Conservation (phyloP, 202 grass and related monocot species). For the Schoenoplectus tabernaemontani region DNA sequence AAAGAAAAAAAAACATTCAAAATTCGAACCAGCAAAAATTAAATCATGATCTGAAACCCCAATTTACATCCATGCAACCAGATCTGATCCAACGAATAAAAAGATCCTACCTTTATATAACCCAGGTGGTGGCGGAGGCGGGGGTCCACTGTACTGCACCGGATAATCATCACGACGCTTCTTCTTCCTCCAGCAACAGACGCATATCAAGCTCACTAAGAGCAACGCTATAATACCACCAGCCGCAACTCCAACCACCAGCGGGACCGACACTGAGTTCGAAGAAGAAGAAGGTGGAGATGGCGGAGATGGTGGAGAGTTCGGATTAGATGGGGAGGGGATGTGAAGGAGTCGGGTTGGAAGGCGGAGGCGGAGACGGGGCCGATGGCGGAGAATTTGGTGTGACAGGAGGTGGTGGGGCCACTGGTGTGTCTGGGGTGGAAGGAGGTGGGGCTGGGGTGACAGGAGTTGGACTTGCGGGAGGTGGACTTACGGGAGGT, state of each 20-base stretch:
- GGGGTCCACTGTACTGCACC: constrained; percentile 41
- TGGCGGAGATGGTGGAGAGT: constrained; percentile 24
- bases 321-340: constrained; percentile 25
- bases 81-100: constrained; percentile 53
- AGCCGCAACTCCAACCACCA: constrained; percentile 49
- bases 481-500: too few species aligned
- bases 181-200: constrained; percentile 74
- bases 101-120: constrained; percentile 47
- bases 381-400: constrained; percentile 17
- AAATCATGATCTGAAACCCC: constrained; percentile 20
- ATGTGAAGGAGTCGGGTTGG: constrained; percentile 20
- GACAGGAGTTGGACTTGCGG: constrained; percentile 13
- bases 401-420: constrained; percentile 16
- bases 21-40: constrained; percentile 12
- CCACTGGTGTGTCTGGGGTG: constrained; percentile 8
- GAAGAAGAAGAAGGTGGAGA: constrained; percentile 23
- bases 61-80: constrained; percentile 11
- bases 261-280: constrained; percentile 31
- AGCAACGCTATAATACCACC: constrained; percentile 56
- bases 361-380: not conserved
- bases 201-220: constrained; percentile 46
- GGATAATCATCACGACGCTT: constrained; percentile 40
- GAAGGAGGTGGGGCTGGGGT: constrained; percentile 31
- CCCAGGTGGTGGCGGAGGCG: constrained; percentile 26
- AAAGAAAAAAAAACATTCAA: not conserved